phyloP scores from a whole-genome alignment of 2,329 filamentous ascomycete genomes.

The Sarocladium brachiariae region DNA sequence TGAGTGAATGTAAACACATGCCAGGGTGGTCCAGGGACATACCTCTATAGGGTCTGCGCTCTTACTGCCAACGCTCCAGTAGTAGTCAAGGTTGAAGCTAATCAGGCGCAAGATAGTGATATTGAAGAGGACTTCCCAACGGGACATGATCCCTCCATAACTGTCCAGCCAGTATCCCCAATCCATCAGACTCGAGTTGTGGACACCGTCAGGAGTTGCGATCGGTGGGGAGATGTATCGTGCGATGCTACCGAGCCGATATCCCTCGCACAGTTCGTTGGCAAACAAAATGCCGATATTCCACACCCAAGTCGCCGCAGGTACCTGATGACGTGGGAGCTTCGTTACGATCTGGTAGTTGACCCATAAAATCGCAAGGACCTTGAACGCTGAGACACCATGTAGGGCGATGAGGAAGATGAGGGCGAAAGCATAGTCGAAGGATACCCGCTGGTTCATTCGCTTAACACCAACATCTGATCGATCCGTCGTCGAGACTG shows the following conservation, averaged over 20 bases:
- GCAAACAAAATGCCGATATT: conserved; percentile 81
- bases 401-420: conserved; percentile 75
- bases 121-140: conserved; percentile 98
- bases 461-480: conserved; percentile 44
- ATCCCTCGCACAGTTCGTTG: conserved; percentile 79
- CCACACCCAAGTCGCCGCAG: conserved; percentile 78
- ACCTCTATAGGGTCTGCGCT: conserved; percentile 73
- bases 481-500: conserved; percentile 22
- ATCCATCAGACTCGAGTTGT: conserved; percentile 32
- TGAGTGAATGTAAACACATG: conserved; percentile 40
- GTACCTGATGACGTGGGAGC: conserved; percentile 64
- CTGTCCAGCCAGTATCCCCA: conserved; percentile 71
- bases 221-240: conserved; percentile 35
- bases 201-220: neutral
- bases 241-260: conserved; percentile 60
- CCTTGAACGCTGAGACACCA: conserved; percentile 77
- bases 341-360: conserved; percentile 76
- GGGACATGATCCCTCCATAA: conserved; percentile 73
- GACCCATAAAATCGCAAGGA: conserved; percentile 68
- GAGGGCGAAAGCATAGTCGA: conserved; percentile 76
- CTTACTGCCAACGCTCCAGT: conserved; percentile 73
- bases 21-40: conserved; percentile 17
- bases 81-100: conserved; percentile 95
- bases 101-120: conserved; percentile 87
- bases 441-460: conserved; percentile 64